A percentile compares a stretch with the other conserved stretches of the same genome.
Conservation (phyloP, 2,329 filamentous ascomycete species). For the Mycosphaerella sp. region DNA sequence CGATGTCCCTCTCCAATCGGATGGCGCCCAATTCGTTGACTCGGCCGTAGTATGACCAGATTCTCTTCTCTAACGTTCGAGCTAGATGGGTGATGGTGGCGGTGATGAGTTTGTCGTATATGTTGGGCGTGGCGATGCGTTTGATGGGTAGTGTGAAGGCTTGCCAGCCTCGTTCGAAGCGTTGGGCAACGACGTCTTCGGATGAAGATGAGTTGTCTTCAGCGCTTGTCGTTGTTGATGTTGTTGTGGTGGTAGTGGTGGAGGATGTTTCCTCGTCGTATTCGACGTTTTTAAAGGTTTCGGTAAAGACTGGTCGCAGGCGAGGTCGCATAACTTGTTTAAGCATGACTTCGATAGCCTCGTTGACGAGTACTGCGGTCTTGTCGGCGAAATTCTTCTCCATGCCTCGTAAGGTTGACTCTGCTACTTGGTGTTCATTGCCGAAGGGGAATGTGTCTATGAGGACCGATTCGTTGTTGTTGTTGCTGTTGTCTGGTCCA, state of each 20-base stretch:
- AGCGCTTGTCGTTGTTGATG: slow-evolving; percentile 35
- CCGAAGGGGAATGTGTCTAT: slow-evolving; percentile 70
- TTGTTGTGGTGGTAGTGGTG: no score
- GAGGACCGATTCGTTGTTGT: slow-evolving; percentile 21
- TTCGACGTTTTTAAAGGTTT: slow-evolving; percentile 87
- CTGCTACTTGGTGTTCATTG: slow-evolving; percentile 65
- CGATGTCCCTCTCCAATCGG: slow-evolving; percentile 76
- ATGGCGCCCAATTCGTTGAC: slow-evolving; percentile 77
- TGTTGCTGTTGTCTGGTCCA: background rate
- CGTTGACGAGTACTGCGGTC: slow-evolving; percentile 71
- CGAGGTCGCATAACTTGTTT: slow-evolving; percentile 80
- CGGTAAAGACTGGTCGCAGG: slow-evolving; percentile 73
- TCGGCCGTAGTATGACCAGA: slow-evolving; percentile 72
- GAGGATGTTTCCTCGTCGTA: slow-evolving; percentile 53
- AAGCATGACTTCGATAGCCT: slow-evolving; percentile 80
- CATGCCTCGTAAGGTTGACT: slow-evolving; percentile 61
- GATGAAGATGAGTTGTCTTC: slow-evolving; percentile 43
- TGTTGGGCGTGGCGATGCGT: slow-evolving; percentile 71
- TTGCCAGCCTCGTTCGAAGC: slow-evolving; percentile 83
- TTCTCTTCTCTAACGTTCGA: slow-evolving; percentile 75
- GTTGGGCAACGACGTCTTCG: slow-evolving; percentile 62
- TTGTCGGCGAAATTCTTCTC: slow-evolving; percentile 69
- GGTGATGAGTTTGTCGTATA: slow-evolving; percentile 70
- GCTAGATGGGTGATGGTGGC: slow-evolving; percentile 69
- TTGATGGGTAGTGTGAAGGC: slow-evolving; percentile 76